Conservation (phyloP, 1,139 yeast species). For the Yamadazyma kanchanaburiensis region DNA sequence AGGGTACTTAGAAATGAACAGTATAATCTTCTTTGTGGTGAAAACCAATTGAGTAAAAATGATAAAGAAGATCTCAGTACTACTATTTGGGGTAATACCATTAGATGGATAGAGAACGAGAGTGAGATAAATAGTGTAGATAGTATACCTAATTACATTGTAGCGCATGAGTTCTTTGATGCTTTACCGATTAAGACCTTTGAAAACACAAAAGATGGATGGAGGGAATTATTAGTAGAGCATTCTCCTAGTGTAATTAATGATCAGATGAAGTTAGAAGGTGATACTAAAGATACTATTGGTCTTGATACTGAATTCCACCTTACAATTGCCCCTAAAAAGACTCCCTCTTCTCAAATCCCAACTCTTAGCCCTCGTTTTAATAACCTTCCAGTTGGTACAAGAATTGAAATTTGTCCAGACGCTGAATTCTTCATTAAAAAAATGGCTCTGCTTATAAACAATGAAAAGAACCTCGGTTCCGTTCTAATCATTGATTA, state of each 20-base stretch:
- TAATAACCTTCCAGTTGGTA: constrained; percentile 48
- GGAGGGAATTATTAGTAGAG: constrained; percentile 78
- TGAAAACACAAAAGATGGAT: constrained; percentile 57
- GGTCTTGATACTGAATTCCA: constrained; percentile 48
- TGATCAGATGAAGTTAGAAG: constrained; percentile 4
- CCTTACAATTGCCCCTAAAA: constrained; percentile 54
- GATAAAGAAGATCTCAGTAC: constrained; percentile 27
- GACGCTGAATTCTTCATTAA: constrained; percentile 59
- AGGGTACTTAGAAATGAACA: constrained; percentile 62
- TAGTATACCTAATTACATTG: constrained; percentile 52
- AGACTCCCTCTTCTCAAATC: constrained; percentile 61
- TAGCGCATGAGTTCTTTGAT: constrained; percentile 88
- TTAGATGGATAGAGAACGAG: constrained; percentile 73
- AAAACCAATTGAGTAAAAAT: constrained; percentile 12
- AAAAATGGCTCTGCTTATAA: constrained; percentile 43
- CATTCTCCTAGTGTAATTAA: constrained; percentile 33
- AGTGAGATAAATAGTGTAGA: constrained; percentile 40
- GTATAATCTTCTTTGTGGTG: constrained; percentile 46
- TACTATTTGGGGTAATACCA: constrained; percentile 52
- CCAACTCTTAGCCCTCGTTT: constrained; percentile 55
- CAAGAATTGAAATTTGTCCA: constrained; percentile 72
- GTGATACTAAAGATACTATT: constrained; percentile 1
- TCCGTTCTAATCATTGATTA: constrained; percentile 77
- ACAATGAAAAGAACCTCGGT: constrained; percentile 41
- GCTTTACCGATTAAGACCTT: constrained; percentile 80